Evolutionary conservation across 352 stramenopile species (phyloP), one percentile per base, ranked within the genome.

Genomic region (Globisporangium abappressorium): DNA sequence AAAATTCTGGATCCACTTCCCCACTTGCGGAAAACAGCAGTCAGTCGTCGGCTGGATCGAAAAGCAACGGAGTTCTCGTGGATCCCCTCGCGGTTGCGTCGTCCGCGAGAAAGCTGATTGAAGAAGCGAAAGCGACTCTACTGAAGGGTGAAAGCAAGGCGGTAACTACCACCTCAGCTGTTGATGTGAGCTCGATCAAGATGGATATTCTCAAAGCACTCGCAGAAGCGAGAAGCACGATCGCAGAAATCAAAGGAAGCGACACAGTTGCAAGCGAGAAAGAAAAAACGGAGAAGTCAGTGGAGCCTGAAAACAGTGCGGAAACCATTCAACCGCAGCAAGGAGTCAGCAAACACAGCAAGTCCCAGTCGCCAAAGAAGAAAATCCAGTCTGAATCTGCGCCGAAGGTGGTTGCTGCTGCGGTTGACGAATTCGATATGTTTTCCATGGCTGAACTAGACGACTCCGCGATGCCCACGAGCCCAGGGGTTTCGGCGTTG

Each of bases 351-450:
- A 56, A 22, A 57, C 8, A n/a, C 26, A 61, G 54, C 54, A 22
- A 49, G 22, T 24, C 69, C 6, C 38, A 24, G 26, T 67, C 68
- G 5, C 66, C 62, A 0, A 69, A 72, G 51, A 74, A 73, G 62
- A 30, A 47, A 24, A 24, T 41, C 20, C 38, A 49, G 64, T 46
- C 64, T 22, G 51, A 49, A 6, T 28, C 26, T 24, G 34, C 14
- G 43, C 14, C 59, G 57, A 14, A 57, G 3, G 20, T 64, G 8
- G 33, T 66, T 0, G 43, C 43, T 47, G 38, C 38, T 51, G 59
- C 86, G 24, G 72, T 75, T 14, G 85, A 95, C 38, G 85, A 95
- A 15, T 93, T 95, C 38, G 89, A 97, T 57, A 97, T 97, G 85
- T 97, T 97, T 68, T 88, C 89, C 0, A 80, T 87, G 61, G 84